phyloP scores from a whole-genome alignment of 2,329 filamentous ascomycete genomes.

The Penicillium occitanis region DNA sequence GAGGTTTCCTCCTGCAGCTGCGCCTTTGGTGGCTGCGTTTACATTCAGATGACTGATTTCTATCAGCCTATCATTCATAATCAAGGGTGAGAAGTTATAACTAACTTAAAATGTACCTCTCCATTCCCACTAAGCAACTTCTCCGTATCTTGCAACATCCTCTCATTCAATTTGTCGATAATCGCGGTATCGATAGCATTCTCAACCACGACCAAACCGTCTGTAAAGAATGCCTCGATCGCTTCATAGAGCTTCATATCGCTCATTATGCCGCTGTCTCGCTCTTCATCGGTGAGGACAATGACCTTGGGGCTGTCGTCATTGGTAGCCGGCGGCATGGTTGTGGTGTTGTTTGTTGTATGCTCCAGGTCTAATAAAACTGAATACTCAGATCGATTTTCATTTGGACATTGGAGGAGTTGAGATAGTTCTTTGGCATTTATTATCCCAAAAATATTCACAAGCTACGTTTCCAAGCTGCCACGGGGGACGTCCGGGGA shows the following conservation, averaged over 20 bases:
- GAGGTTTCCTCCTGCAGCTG: slow-evolving; percentile 12
- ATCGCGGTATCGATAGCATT: slow-evolving; percentile 10
- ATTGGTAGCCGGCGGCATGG: neutral
- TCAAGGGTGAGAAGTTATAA: neutral
- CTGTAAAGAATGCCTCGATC: slow-evolving; percentile 15
- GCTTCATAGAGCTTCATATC: slow-evolving; percentile 12
- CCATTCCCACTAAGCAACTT: slow-evolving; percentile 8
- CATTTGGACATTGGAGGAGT: neutral
- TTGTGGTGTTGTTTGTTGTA: neutral
- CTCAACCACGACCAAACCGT: slow-evolving; percentile 10
- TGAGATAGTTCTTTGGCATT: neutral
- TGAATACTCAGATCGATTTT: neutral
- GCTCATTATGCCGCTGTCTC: slow-evolving; percentile 12
- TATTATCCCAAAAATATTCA: neutral
- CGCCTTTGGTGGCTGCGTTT: slow-evolving; percentile 9
- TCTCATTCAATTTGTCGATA: slow-evolving; percentile 12
- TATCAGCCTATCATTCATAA: neutral
- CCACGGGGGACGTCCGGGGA: neutral
- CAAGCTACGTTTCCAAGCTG: neutral
- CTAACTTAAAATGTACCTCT: slow-evolving; percentile 3
- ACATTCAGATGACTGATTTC: neutral
- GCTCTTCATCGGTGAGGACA: slow-evolving; percentile 8
- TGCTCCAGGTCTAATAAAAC: neutral
- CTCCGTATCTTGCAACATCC: slow-evolving; percentile 16
- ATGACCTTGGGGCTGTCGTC: neutral